These are phyloP conservation scores for Linderina pennispora DNA, from an alignment of 192 early-diverging fungal genomes.

Conservation along the genomic window DNA sequence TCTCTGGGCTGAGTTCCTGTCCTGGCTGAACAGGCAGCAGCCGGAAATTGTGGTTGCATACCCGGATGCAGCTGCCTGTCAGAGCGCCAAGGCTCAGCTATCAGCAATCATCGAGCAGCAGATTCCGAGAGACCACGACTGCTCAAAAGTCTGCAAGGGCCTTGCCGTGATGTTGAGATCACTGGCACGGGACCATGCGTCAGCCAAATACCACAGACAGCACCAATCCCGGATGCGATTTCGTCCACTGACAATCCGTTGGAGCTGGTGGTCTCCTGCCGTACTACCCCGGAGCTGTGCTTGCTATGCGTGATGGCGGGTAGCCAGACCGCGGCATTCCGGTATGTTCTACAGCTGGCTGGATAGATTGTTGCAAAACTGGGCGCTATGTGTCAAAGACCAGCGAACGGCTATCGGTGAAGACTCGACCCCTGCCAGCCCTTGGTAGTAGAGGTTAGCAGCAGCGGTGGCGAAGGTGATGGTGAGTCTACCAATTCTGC, in stretches of 20 bases:
- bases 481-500: too few species aligned
- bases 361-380: too few species aligned
- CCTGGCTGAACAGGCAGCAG: slow-evolving; percentile 2
- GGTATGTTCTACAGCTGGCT: slow-evolving; percentile 3
- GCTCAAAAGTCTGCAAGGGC: too few species aligned
- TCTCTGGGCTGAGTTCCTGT: slow-evolving; percentile 20
- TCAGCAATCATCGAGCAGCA: not conserved
- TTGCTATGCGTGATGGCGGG: not conserved
- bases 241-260: not conserved
- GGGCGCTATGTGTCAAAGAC: too few species aligned
- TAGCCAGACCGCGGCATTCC: not conserved
- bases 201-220: not conserved
- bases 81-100: not conserved
- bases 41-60: not conserved
- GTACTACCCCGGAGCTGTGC: not conserved
- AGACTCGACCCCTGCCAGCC: not conserved
- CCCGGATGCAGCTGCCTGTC: not conserved
- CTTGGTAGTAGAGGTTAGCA: not conserved
- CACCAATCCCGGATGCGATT: too few species aligned
- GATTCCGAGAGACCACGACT: too few species aligned
- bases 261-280: not conserved
- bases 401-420: not conserved
- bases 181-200: not conserved
- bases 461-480: too few species aligned
- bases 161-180: not conserved